A percentile compares a stretch with the other conserved stretches of the same genome.
phyloP scores from a whole-genome alignment of 139 green algal species.

The Diplosphaera chodatii region DNA sequence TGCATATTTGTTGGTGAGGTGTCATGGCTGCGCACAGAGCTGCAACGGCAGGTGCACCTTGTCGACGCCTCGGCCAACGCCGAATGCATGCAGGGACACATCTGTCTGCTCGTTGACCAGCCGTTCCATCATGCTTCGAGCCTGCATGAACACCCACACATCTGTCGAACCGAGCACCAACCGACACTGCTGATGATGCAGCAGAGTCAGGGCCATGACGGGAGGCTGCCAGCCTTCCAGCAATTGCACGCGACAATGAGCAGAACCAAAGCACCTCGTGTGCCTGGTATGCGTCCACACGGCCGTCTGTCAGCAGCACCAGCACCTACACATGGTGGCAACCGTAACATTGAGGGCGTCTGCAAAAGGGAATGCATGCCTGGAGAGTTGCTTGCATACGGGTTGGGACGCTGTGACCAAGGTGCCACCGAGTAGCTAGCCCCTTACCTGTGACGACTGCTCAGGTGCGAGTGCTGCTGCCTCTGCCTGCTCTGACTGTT shows the following conservation, averaged over 20 bases:
- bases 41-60: constrained; percentile 1
- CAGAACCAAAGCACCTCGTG: constrained; percentile 26
- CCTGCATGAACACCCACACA: constrained; percentile 39
- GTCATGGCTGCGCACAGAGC: too few species aligned
- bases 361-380: too few species aligned
- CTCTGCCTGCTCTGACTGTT: background rate
- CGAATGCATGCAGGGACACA: constrained; percentile 54
- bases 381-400: too few species aligned
- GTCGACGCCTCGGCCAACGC: constrained; percentile 71
- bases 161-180: too few species aligned
- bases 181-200: too few species aligned
- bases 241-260: too few species aligned
- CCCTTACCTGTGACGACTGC: background rate
- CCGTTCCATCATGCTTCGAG: constrained; percentile 23
- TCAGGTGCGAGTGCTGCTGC: background rate
- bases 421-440: too few species aligned
- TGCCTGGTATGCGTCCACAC: constrained; percentile 19
- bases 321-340: constrained; percentile 1
- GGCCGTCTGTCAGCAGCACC: constrained; percentile 17
- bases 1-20: too few species aligned
- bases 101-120: constrained; percentile 54
- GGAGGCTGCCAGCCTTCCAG: too few species aligned
- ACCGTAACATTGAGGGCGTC: too few species aligned
- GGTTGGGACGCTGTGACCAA: background rate
- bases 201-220: too few species aligned